These are phyloP conservation scores for Fulvia fulva DNA, from an alignment of 2,329 filamentous ascomycete species.

Conservation along the genomic window DNA sequence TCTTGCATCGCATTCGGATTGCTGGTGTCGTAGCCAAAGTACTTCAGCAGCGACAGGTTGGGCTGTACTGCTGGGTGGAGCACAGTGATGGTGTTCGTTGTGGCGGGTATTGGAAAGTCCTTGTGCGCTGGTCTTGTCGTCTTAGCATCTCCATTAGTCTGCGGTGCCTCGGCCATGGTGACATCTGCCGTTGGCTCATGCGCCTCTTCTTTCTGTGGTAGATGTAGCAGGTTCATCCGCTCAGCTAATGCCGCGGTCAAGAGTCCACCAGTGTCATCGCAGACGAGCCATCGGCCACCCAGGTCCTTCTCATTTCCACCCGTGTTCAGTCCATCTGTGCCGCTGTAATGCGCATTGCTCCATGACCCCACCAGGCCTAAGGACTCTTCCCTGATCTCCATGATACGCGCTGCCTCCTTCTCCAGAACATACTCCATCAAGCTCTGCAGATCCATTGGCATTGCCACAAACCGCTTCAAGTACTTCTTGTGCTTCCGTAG, in stretches of 20 bases:
- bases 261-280: constrained; percentile 83
- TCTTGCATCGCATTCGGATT: constrained; percentile 41
- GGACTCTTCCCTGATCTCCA: constrained; percentile 83
- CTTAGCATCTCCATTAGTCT: constrained; percentile 10
- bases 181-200: constrained; percentile 3
- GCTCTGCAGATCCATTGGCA: constrained; percentile 75
- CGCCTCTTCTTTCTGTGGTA: constrained; percentile 12
- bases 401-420: constrained; percentile 72
- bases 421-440: constrained; percentile 75
- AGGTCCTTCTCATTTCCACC: constrained; percentile 31
- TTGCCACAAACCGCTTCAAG: constrained; percentile 76
- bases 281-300: constrained; percentile 69
- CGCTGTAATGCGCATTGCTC: constrained; percentile 80
- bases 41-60: constrained; percentile 81
- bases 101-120: constrained; percentile 57
- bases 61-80: constrained; percentile 80
- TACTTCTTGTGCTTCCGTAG: constrained; percentile 93
- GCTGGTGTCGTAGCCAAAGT: constrained; percentile 80
- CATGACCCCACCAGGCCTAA: constrained; percentile 79
- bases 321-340: constrained; percentile 26
- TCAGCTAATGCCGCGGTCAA: constrained; percentile 81
- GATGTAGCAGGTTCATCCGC: constrained; percentile 72
- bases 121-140: constrained; percentile 42
- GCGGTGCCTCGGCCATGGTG: background rate
- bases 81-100: constrained; percentile 72